Base-by-base conservation (phyloP, 768 basidiomycete species). In the Mycena metata region DNA sequence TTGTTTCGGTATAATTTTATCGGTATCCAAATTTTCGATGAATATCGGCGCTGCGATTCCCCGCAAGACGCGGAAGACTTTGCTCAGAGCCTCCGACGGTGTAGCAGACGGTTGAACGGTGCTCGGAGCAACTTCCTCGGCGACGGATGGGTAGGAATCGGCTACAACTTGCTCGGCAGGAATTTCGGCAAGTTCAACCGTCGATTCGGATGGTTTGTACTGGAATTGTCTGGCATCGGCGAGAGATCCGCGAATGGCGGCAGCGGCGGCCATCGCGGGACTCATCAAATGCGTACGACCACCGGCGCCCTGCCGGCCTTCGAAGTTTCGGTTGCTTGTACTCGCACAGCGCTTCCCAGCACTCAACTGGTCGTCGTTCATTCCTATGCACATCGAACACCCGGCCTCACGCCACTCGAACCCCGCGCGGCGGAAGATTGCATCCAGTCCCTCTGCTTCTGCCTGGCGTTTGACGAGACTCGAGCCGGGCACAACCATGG, bases 331-430 rank as follows among this genome's bases (percentile, higher is more conserved):
- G 80, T 96, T 96, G 73, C 93, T 94, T 30, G 95, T 96, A 71
- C 93, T 95, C 8, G 95, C 95, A 75, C 95, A 96, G 39, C 95
- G 91, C 75, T 91, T 86, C 13, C 92, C 90, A 3, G 94, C 92
- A n/a, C 86, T 84, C 60, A 96, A 83, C 75, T 95, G 93, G 79
- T 96, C 95, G 11, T 94, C 93, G 79, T 96, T 96, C 95, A 96
- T 96, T 46, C 94, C 95, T 69, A 96, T 79, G 80, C 95, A 96
- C 95, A 96, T 96, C 19, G 95, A 96, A 76, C 95, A 96, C 39
- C 95, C 95, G 24, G 95, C 95, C 79, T 96, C 95, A 51, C 95
- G 88, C 95, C 95, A 96, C 74, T 96, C 95, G 75, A 96, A 96
- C 24, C 95, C 95, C 33, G 95, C 95, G 41, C 91, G 91, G 76